Base-by-base conservation (phyloP, 208 protist species). In the Trypanosoma caninum region DNA sequence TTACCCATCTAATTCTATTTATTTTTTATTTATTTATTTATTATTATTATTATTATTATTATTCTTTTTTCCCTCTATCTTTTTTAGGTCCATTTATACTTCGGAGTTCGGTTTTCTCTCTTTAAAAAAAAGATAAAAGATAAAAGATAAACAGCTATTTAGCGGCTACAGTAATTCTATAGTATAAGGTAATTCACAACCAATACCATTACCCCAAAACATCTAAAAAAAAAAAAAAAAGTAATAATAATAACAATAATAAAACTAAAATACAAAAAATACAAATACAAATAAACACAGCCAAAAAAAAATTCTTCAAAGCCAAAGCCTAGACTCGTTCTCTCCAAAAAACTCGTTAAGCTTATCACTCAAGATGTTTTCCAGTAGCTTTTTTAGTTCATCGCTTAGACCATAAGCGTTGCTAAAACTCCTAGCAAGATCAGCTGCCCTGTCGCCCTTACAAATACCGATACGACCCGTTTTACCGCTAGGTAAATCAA, bases 401-500 rank as follows among this genome's bases (percentile, higher is more conserved):
- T 52, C 47, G 54, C 60, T 63, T 6, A 87, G 50, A n/a, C 62
- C 37, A 45, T 84, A 79, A 7, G 56, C 59, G 4, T 54, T 10
- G 3, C 58, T 55, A 61, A 87, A 87, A 23, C 65, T 45, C 3
- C 23, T 56, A 4, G 66, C 76, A 28, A 87, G 72, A 13, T 30
- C 59, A 16, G n/a, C 53, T 38, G 76, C 44, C 7, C 34, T 63
- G 50, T 87, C 80, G 14, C 71, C 72, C 22, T 34, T 52, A 44
- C 81, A 65, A 45, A 87, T 74, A 0, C 64, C 63, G 41, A 87
- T 76, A 13, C 72, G 51, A n/a, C 78, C 76, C 13, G 55, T 82
- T 20, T 56, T 59, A 6, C 76, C 80, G 14, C 38, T 45, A 14
- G 72, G 69, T 33, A 87, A 46, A 35, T 80, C 65, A 4, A 87